Conservation (phyloP, 1,284 basidiomycete species). For the Boletus sp. region DNA sequence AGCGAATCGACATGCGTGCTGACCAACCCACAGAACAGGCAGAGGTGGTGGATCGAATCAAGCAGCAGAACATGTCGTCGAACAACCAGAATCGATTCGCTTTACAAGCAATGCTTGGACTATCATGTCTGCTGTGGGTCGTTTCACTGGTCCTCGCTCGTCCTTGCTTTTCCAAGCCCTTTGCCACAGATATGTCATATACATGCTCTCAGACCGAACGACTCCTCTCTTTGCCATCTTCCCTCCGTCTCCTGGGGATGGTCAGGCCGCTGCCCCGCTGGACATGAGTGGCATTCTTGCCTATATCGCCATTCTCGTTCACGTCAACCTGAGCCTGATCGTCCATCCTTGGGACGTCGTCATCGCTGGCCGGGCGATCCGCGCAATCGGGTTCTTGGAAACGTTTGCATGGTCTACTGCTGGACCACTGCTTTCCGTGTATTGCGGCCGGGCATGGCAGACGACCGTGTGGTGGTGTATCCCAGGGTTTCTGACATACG, state of each 20-base stretch:
- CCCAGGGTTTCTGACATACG: slow-evolving; percentile 38
- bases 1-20: neutral
- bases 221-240: slow-evolving; percentile 46
- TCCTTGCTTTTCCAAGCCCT: neutral
- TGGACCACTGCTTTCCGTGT: slow-evolving; percentile 44
- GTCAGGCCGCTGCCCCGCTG: slow-evolving; percentile 25
- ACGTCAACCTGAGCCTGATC: slow-evolving; percentile 44
- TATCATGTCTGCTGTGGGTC: slow-evolving; percentile 46
- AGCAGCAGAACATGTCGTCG: slow-evolving; percentile 37
- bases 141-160: neutral
- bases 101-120: slow-evolving; percentile 37
- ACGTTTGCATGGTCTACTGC: slow-evolving; percentile 44
- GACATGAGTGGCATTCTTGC: slow-evolving; percentile 41
- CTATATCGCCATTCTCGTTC: slow-evolving; percentile 43
- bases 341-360: slow-evolving; percentile 33
- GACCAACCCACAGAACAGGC: slow-evolving; percentile 46
- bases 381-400: slow-evolving; percentile 41
- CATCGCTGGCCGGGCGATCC: slow-evolving; percentile 26
- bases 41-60: slow-evolving; percentile 43
- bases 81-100: slow-evolving; percentile 37
- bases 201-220: slow-evolving; percentile 36
- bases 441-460: slow-evolving; percentile 47
- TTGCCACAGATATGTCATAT: slow-evolving; percentile 39
- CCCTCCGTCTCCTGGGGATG: slow-evolving; percentile 26
- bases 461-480: slow-evolving; percentile 51